phyloP scores from a whole-genome alignment of 352 stramenopile species.

The Phytophthora fragariaefolia region DNA sequence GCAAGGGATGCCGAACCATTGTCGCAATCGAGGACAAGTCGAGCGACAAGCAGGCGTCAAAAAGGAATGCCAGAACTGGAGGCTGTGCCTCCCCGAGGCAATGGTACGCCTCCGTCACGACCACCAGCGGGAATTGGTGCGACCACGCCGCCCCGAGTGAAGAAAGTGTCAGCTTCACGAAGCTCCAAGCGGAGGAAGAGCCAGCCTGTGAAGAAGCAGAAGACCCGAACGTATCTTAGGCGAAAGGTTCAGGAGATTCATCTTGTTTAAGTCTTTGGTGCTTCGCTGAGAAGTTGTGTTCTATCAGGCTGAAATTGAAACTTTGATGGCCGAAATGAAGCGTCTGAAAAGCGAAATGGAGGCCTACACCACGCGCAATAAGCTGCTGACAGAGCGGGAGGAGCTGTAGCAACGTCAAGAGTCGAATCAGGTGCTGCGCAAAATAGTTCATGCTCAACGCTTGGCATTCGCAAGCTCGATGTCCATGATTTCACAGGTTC shows the following conservation, averaged over 20 bases:
- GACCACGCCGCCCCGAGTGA: conserved; percentile 9
- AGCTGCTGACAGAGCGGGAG: conserved; percentile 17
- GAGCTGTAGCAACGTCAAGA: conserved; percentile 23
- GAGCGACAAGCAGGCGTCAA: background rate
- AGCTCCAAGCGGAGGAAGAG: conserved; percentile 6
- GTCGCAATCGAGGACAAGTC: background rate
- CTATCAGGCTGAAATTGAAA: conserved; percentile 29
- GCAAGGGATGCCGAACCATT: background rate
- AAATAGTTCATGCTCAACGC: conserved; percentile 28
- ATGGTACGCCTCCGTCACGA: conserved; percentile 2
- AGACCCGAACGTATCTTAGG: conserved; percentile 32
- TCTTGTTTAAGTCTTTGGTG: too few species aligned
- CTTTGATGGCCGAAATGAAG: conserved; percentile 24
- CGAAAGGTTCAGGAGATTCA: conserved; percentile 37
- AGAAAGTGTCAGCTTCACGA: background rate
- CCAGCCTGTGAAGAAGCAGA: conserved; percentile 10
- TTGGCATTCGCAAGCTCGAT: conserved; percentile 30
- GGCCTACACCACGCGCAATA: conserved; percentile 6
- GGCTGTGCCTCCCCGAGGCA: background rate
- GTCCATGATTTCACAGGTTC: conserved; percentile 29
- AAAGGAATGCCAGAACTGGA: background rate
- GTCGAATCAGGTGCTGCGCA: conserved; percentile 20
- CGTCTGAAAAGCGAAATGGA: conserved; percentile 22
- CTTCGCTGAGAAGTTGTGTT: too few species aligned
- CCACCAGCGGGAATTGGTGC: background rate